phyloP scores from a whole-genome alignment of 2,329 filamentous ascomycete species.

The Annulohypoxylon truncatum region DNA sequence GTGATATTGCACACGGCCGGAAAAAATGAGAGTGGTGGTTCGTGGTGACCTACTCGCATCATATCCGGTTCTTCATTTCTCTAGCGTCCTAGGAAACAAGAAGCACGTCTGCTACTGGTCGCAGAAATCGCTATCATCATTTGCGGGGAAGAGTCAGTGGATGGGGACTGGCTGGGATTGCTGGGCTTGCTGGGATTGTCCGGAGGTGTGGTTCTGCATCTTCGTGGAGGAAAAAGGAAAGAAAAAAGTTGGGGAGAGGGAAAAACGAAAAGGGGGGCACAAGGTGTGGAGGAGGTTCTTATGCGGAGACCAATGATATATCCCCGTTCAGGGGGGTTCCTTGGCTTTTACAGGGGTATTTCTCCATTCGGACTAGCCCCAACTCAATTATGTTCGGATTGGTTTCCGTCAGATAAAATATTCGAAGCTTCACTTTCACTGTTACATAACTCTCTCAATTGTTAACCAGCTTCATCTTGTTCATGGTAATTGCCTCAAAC shows the following conservation, averaged over 20 bases:
- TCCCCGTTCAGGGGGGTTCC: conserved; percentile 10
- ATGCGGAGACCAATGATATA: conserved; percentile 32
- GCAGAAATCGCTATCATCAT: conserved; percentile 9
- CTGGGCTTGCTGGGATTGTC: conserved; percentile 14
- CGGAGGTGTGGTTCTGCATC: conserved; percentile 4
- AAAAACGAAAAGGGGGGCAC: background rate
- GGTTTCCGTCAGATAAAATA: background rate
- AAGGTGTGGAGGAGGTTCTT: conserved; percentile 18
- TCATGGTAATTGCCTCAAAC: background rate
- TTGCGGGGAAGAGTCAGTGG: conserved; percentile 29
- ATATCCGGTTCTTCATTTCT: conserved; percentile 16
- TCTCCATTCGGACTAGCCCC: background rate
- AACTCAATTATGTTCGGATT: background rate
- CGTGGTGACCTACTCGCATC: conserved; percentile 1
- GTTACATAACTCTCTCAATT: background rate
- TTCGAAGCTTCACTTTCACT: too few relatives aligned
- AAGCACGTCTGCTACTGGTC: conserved; percentile 3
- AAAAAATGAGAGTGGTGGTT: background rate
- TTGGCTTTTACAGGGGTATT: conserved; percentile 21
- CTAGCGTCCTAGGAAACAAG: background rate
- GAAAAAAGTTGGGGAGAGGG: background rate
- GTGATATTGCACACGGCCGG: conserved; percentile 1
- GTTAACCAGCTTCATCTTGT: background rate
- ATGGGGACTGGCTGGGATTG: conserved; percentile 17
- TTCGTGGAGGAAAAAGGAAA: conserved; percentile 13